phyloP scores from a whole-genome alignment of 805 yeast species.

The Candida oleophila region DNA sequence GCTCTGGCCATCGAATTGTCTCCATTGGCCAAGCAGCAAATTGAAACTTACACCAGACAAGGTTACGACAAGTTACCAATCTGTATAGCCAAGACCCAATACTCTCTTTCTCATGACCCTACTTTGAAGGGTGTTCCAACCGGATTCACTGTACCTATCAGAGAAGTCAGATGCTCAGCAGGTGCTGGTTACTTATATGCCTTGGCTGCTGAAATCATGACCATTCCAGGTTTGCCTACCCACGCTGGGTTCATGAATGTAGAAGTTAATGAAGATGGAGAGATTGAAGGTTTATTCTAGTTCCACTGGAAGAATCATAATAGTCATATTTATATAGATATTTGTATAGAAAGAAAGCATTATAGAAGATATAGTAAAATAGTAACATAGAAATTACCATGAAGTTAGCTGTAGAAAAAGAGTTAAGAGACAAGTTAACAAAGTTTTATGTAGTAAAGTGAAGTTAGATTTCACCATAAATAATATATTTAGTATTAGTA shows the following conservation, averaged over 20 bases:
- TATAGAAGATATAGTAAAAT: background rate
- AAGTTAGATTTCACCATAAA: too few relatives aligned
- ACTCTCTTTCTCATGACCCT: conserved; percentile 93
- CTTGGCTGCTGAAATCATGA: conserved; percentile 93
- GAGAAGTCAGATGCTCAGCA: conserved; percentile 89
- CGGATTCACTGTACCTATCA: conserved; percentile 89
- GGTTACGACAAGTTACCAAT: conserved; percentile 91
- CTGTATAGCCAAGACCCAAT: conserved; percentile 97
- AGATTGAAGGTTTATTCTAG: conserved; percentile 88
- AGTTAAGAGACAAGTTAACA: background rate
- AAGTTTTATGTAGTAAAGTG: too few relatives aligned
- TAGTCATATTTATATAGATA: too few relatives aligned
- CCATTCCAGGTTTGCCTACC: conserved; percentile 96
- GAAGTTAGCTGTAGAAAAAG: background rate
- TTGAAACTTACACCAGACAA: conserved; percentile 77
- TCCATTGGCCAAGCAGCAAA: conserved; percentile 77
- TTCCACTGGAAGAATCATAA: background rate
- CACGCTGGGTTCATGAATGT: conserved; percentile 97
- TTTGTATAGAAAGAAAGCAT: background rate
- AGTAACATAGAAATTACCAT: background rate
- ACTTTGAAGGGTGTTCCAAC: conserved; percentile 91
- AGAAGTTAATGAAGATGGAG: conserved; percentile 86
- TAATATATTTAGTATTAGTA: too few relatives aligned
- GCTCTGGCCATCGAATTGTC: conserved; percentile 81
- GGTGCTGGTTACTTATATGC: conserved; percentile 98